Conservation (phyloP, 208 protist genomes). For the Ichthyophonus hoferi region DNA sequence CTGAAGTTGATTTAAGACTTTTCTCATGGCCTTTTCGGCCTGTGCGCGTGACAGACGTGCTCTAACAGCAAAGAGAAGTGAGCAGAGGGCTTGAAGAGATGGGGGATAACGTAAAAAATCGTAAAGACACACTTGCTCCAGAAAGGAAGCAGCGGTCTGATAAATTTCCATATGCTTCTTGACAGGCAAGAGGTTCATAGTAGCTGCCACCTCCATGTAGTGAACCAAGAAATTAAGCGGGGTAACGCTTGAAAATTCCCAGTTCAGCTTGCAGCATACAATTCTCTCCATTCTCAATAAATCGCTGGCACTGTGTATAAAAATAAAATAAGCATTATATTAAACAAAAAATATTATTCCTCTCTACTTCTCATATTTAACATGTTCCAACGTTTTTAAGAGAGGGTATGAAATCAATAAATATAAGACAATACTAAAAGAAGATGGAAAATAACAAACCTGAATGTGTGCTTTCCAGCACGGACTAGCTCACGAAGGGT, state of each 20-base stretch:
- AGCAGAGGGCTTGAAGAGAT: not conserved
- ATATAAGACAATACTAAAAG: not conserved
- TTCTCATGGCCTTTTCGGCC: not conserved
- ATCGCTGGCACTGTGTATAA: not conserved
- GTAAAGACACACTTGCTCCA: not conserved
- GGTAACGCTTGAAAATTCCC: not conserved
- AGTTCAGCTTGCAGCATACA: not conserved
- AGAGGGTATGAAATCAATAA: no score
- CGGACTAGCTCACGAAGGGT: not conserved
- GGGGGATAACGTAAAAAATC: not conserved
- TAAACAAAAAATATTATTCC: no score
- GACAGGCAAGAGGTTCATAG: not conserved
- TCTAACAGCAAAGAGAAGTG: not conserved
- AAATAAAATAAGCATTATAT: no score
- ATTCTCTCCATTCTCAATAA: not conserved
- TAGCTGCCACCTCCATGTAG: not conserved
- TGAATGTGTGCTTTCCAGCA: slow-evolving; percentile 2
- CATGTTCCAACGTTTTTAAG: no score
- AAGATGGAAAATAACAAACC: not conserved
- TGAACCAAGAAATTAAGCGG: not conserved
- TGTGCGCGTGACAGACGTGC: not conserved
- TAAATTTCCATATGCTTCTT: not conserved
- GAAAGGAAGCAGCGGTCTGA: not conserved
- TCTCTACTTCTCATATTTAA: no score
- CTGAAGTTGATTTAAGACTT: not conserved